Percentiles rank a stretch among this genome's conserved stretches.
These are phyloP conservation scores for Kazachstania taianensis DNA, from an alignment of 805 yeast genomes.

Conservation along the genomic window DNA sequence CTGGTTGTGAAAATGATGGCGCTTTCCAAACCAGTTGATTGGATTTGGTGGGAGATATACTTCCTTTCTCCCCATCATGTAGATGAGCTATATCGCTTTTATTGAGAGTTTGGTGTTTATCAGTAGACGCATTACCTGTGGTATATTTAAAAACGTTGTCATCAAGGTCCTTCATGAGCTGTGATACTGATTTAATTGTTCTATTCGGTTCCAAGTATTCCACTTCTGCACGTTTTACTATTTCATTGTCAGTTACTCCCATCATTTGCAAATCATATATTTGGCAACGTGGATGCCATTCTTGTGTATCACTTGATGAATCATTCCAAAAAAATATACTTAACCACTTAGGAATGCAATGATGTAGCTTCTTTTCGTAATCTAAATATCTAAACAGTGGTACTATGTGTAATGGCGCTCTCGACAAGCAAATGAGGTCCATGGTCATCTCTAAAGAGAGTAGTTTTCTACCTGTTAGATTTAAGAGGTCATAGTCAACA, in stretches of 20 bases:
- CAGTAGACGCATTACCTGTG: background rate
- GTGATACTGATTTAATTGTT: conserved; percentile 35
- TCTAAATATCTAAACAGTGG: conserved; percentile 75
- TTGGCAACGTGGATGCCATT: conserved; percentile 91
- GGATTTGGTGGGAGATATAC: background rate
- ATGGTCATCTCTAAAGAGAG: conserved; percentile 74
- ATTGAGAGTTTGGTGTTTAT: background rate
- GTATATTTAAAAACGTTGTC: conserved; percentile 35
- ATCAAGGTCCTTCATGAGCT: conserved; percentile 65
- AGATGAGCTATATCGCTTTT: background rate
- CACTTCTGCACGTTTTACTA: conserved; percentile 51
- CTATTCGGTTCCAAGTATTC: conserved; percentile 39
- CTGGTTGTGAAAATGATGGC: conserved; percentile 20
- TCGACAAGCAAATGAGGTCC: conserved; percentile 79
- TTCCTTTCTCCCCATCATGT: background rate
- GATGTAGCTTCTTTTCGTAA: conserved; percentile 39
- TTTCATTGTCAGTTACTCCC: conserved; percentile 92
- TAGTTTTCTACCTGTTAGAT: conserved; percentile 66
- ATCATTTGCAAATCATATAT: conserved; percentile 96
- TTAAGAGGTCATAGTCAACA: conserved; percentile 69
- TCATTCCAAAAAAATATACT: conserved; percentile 88
- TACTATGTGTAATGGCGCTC: conserved; percentile 86
- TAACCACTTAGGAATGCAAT: conserved; percentile 90
- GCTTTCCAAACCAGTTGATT: conserved; percentile 19
- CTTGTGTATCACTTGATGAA: conserved; percentile 32